These are phyloP conservation scores for Yueomyces sp. DNA, from an alignment of 805 yeast genomes.

Conservation along the genomic window DNA sequence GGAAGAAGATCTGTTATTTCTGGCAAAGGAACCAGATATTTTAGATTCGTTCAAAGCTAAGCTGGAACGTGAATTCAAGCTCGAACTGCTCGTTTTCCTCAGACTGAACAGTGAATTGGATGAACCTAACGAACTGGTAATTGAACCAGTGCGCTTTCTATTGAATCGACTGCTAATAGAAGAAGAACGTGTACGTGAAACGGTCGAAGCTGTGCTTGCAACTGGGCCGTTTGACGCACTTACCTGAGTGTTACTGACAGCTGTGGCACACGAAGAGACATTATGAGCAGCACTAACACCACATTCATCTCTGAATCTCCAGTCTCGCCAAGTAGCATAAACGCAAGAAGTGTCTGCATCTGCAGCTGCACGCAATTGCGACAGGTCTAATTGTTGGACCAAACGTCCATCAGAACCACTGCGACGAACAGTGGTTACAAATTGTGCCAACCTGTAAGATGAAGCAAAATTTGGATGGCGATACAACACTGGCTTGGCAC, in stretches of 20 bases:
- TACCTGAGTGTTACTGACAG: no score
- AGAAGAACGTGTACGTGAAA: neutral
- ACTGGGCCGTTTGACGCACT: no score
- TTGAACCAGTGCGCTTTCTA: slow-evolving; percentile 32
- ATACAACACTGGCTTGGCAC: slow-evolving; percentile 45
- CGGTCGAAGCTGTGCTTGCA: neutral
- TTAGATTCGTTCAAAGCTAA: no score
- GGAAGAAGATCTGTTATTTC: slow-evolving; percentile 1
- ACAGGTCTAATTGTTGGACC: slow-evolving; percentile 47
- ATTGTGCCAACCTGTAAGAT: slow-evolving; percentile 70
- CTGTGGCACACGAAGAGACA: no score
- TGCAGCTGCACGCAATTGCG: slow-evolving; percentile 31
- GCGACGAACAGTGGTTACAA: slow-evolving; percentile 51
- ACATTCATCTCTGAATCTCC: slow-evolving; percentile 49
- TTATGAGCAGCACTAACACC: no score
- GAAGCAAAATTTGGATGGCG: slow-evolving; percentile 43
- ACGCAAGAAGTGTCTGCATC: slow-evolving; percentile 19
- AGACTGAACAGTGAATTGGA: neutral
- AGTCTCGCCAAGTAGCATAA: slow-evolving; percentile 83
- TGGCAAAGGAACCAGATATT: neutral
- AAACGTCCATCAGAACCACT: slow-evolving; percentile 41
- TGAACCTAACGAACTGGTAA: slow-evolving; percentile 30
- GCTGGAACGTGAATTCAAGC: no score
- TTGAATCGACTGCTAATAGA: no score
- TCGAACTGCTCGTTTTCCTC: no score